Conservation (phyloP, 202 grass and related monocot genomes). For the Dendrocalamus latiflorus region DNA sequence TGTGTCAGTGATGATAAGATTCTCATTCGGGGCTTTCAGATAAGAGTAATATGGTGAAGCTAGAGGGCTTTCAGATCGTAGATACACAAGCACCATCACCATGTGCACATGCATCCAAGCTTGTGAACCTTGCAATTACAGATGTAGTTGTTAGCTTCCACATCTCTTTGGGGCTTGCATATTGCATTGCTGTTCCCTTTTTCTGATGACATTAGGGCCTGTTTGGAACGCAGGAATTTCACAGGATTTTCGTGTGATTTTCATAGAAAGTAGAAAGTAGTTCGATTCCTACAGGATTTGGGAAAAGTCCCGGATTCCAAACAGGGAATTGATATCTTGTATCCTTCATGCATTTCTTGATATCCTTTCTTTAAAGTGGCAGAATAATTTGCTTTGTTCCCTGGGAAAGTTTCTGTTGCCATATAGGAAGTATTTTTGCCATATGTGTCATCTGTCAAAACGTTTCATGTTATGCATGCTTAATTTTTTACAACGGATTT, state of each 20-base stretch:
- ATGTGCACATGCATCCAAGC: background rate
- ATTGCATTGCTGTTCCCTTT: background rate
- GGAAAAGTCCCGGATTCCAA: too few relatives aligned
- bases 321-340: background rate
- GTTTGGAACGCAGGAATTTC: too few relatives aligned
- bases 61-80: background rate
- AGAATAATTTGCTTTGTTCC: background rate
- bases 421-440: background rate
- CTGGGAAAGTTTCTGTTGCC: background rate
- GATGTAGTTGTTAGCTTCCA: background rate
- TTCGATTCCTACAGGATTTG: too few relatives aligned
- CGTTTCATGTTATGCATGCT: background rate
- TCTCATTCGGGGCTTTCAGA: background rate
- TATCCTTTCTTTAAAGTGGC: background rate
- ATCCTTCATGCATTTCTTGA: background rate
- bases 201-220: background rate
- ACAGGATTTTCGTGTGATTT: too few relatives aligned
- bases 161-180: background rate
- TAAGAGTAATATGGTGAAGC: background rate
- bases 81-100: background rate
- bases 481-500: background rate
- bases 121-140: background rate
- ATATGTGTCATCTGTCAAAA: background rate
- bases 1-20: background rate
- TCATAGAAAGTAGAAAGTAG: too few relatives aligned